Evolutionary conservation across 1,284 basidiomycete genomes (phyloP).

Genomic region (Ganoderma leucocontextum): DNA sequence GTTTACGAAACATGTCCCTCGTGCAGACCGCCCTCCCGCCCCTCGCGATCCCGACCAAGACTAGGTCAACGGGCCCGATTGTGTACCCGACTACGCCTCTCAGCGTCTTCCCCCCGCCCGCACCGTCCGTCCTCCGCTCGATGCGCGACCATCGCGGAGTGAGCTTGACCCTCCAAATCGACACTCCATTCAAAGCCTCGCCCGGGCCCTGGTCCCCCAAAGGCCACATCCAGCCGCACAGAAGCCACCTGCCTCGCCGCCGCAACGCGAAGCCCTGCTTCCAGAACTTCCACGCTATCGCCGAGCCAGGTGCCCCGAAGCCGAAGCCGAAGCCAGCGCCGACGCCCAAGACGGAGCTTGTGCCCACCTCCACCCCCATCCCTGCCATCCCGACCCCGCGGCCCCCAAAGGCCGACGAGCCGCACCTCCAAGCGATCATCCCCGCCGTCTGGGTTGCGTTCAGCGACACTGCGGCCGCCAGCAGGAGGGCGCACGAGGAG

Average conservation of each 20-base stretch:
- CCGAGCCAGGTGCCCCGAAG: conserved; percentile 15
- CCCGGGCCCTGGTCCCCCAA: conserved; percentile 36
- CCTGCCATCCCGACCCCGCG: conserved; percentile 16
- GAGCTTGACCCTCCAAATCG: conserved; percentile 35
- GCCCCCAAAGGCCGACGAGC: conserved; percentile 28
- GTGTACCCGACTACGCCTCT: conserved; percentile 38
- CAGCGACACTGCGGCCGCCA: background rate
- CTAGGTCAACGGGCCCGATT: conserved; percentile 8
- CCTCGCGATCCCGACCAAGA: conserved; percentile 22
- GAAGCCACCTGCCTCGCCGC: conserved; percentile 39
- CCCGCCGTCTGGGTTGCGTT: conserved; percentile 39
- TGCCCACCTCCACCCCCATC: conserved; percentile 1
- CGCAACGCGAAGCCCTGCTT: conserved; percentile 38
- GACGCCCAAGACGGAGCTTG: conserved; percentile 9
- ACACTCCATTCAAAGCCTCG: conserved; percentile 25
- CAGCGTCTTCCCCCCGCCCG: conserved; percentile 38
- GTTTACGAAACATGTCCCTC: conserved; percentile 11
- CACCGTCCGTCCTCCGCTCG: conserved; percentile 26
- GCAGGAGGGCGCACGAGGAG: conserved; percentile 23
- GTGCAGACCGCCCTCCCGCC: conserved; percentile 12
- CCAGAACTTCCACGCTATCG: conserved; percentile 27
- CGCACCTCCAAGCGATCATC: conserved; percentile 38
- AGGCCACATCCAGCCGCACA: conserved; percentile 41
- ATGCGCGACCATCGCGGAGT: conserved; percentile 39
- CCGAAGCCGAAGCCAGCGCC: conserved; percentile 1